Conservation (phyloP, 371 early-diverging fungal species). For the Batkoa obscura region DNA sequence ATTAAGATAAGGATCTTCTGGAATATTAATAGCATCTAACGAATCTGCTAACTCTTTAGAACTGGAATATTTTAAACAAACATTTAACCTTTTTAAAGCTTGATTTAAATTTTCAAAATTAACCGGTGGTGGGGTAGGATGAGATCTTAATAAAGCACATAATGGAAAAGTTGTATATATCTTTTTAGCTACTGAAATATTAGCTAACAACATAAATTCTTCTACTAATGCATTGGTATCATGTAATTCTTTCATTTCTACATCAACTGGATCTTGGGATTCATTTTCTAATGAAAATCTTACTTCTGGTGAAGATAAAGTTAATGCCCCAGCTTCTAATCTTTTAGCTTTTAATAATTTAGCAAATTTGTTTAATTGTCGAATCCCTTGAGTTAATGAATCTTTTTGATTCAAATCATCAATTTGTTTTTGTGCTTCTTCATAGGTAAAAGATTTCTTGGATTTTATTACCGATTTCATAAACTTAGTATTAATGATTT, state of each 20-base stretch:
- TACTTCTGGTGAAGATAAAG: slow-evolving; percentile 53
- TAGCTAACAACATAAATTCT: slow-evolving; percentile 99
- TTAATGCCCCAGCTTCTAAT: slow-evolving; percentile 74
- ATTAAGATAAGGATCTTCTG: slow-evolving; percentile 70
- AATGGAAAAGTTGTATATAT: slow-evolving; percentile 74
- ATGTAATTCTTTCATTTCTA: slow-evolving; percentile 57
- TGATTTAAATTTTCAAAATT: slow-evolving; percentile 60
- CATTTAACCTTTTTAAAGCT: slow-evolving; percentile 23
- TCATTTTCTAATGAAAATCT: slow-evolving; percentile 53
- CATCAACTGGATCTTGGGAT: slow-evolving; percentile 37
- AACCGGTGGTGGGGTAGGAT: slow-evolving; percentile 49
- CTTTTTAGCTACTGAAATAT: slow-evolving; percentile 88
- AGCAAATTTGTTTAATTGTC: slow-evolving; percentile 33
- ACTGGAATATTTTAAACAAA: slow-evolving; percentile 16
- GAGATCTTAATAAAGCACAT: slow-evolving; percentile 77
- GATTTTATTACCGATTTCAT: slow-evolving; percentile 68
- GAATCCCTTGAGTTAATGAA: slow-evolving; percentile 4
- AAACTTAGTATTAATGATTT: slow-evolving; percentile 43
- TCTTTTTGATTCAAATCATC: slow-evolving; percentile 22
- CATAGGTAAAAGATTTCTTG: slow-evolving; percentile 60
- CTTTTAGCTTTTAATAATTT: slow-evolving; percentile 44
- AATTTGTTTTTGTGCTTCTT: slow-evolving; percentile 73
- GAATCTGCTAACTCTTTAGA: slow-evolving; percentile 70
- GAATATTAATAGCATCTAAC: slow-evolving; percentile 49
- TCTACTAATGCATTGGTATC: slow-evolving; percentile 94